Percentiles rank a stretch among this genome's conserved stretches.
Conservation (phyloP, 805 yeast genomes). For the Ogataea paradorogensis region DNA sequence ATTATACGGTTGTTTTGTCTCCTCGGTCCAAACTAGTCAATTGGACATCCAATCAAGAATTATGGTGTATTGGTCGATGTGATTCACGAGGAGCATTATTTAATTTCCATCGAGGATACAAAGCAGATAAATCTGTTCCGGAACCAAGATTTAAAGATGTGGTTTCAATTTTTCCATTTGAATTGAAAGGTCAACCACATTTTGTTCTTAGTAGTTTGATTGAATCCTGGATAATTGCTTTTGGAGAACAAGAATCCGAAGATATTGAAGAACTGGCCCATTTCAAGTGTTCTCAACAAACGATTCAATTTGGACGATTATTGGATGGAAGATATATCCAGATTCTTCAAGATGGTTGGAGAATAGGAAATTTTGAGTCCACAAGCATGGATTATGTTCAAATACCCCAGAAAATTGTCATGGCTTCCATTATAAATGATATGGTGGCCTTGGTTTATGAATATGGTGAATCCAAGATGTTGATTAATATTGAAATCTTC, state of each 20-base stretch:
- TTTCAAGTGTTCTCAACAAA: slow-evolving; percentile 11
- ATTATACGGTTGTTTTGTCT: slow-evolving; percentile 21
- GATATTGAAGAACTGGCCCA: slow-evolving; percentile 14
- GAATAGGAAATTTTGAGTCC: slow-evolving; percentile 19
- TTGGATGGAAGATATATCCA: slow-evolving; percentile 17
- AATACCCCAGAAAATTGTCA: slow-evolving; percentile 16
- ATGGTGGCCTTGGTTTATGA: slow-evolving; percentile 21
- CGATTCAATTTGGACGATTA: slow-evolving; percentile 14
- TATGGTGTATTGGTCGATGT: slow-evolving; percentile 32
- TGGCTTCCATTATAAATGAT: slow-evolving; percentile 13
- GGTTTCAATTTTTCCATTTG: slow-evolving; percentile 13
- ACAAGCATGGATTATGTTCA: slow-evolving; percentile 3
- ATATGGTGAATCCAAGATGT: background rate
- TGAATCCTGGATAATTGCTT: slow-evolving; percentile 13
- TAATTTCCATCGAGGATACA: slow-evolving; percentile 25
- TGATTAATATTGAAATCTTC: slow-evolving; percentile 18
- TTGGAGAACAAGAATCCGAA: slow-evolving; percentile 9
- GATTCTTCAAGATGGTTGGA: slow-evolving; percentile 22
- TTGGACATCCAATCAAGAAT: slow-evolving; percentile 23
- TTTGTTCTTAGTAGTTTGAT: slow-evolving; percentile 16
- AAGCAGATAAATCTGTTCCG: slow-evolving; percentile 21
- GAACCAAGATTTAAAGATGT: slow-evolving; percentile 16
- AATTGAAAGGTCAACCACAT: slow-evolving; percentile 2
- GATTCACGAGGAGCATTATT: slow-evolving; percentile 26
- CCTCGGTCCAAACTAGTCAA: slow-evolving; percentile 17